A percentile compares a stretch with the other conserved stretches of the same genome.
Evolutionary conservation across 768 basidiomycete species (phyloP).

Genomic region (Phaeotremella skinneri): DNA sequence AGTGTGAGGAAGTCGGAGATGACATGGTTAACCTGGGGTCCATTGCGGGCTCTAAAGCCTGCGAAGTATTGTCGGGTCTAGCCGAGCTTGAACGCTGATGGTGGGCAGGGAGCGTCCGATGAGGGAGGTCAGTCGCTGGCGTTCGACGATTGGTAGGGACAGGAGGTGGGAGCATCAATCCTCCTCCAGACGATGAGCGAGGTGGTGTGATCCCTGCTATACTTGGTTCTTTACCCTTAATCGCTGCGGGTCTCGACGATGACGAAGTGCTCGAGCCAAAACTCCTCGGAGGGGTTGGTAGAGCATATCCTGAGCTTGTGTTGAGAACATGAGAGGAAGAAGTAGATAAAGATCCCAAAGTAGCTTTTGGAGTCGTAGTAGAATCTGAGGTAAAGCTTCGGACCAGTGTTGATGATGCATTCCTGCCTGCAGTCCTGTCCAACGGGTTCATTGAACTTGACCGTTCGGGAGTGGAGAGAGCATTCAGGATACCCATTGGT

Average conservation of each 20-base stretch:
- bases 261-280: slow-evolving; percentile 2
- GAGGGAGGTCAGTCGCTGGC: not conserved
- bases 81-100: not conserved
- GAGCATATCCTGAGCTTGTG: not conserved
- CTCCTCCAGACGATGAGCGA: slow-evolving; percentile 2
- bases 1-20: too few relatives aligned
- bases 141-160: slow-evolving; percentile 17
- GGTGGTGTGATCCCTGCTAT: not conserved
- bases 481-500: slow-evolving; percentile 21
- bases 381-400: slow-evolving; percentile 14
- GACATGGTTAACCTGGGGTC: not conserved
- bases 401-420: slow-evolving; percentile 24
- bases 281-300: slow-evolving; percentile 11
- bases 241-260: not conserved
- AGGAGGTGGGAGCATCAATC: slow-evolving; percentile 37
- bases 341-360: not conserved
- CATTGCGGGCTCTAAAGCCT: not conserved
- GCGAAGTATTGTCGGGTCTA: not conserved
- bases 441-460: not conserved
- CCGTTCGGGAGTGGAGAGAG: slow-evolving; percentile 8
- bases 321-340: not conserved
- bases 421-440: not conserved
- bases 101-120: not conserved
- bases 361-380: not conserved
- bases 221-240: not conserved